phyloP scores from a whole-genome alignment of 371 early-diverging fungal genomes.

The Mortierella sp. region DNA sequence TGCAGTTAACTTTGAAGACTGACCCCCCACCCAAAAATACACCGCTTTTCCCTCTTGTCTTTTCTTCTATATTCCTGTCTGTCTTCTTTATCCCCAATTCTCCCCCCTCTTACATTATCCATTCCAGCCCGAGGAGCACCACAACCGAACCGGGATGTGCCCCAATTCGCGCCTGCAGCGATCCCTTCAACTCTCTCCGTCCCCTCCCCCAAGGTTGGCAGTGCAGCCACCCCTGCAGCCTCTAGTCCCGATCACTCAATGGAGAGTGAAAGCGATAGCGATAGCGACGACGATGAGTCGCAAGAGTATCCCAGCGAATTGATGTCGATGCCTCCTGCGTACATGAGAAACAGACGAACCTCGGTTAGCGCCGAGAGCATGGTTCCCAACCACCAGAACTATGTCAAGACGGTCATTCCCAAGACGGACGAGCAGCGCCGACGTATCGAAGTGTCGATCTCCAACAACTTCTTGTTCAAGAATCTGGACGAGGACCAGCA shows the following conservation, averaged over 20 bases:
- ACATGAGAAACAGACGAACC: constrained; percentile 87
- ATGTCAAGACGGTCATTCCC: constrained; percentile 85
- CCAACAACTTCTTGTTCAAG: constrained; percentile 93
- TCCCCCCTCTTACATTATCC: no score
- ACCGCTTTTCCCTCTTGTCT: neutral
- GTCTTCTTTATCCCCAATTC: neutral
- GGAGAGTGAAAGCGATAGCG: constrained; percentile 54
- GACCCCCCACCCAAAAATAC: no score
- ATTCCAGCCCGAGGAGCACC: constrained; percentile 39
- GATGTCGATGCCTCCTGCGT: constrained; percentile 59
- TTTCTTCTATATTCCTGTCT: neutral
- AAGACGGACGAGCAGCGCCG: constrained; percentile 86
- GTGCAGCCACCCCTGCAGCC: constrained; percentile 46
- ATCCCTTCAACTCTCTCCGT: constrained; percentile 31
- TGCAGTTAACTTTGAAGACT: constrained; percentile 14
- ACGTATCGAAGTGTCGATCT: constrained; percentile 85
- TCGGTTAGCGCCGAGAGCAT: constrained; percentile 97
- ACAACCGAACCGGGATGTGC: constrained; percentile 40
- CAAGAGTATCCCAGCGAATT: constrained; percentile 65
- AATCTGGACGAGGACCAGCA: constrained; percentile 96
- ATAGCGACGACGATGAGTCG: constrained; percentile 37
- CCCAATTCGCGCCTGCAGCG: constrained; percentile 47
- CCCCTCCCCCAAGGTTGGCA: constrained; percentile 48
- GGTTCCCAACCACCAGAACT: constrained; percentile 88
- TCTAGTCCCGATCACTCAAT: constrained; percentile 57